Evolutionary conservation across 2,329 filamentous ascomycete species (phyloP), one percentile per base, ranked within the genome.

Genomic region (Phyllosticta citribraziliensis): DNA sequence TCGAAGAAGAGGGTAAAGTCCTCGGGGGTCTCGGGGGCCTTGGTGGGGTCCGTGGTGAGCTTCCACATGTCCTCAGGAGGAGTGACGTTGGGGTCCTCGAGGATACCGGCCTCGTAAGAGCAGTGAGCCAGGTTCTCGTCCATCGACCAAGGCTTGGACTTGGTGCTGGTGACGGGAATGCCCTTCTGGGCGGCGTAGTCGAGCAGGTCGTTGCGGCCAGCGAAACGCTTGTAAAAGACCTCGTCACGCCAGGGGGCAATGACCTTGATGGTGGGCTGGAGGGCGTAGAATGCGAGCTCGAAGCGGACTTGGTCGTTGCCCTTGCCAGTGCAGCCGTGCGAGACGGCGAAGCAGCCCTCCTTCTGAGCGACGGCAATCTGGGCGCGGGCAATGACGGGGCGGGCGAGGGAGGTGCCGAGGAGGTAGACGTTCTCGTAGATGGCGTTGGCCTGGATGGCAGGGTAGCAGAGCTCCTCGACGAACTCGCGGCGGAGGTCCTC

Each of bases 61-160:
- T 84, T 92, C 89, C 89, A 93, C 85, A 93, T 88, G 73, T 92
- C 88, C 67, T 82, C 79, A 60, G 88, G 88, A 47, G 88, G 84
- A 63, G 86, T 84, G 67, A 81, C 78, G 70, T 79, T 74, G 63
- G 83, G 82, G 67, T 85, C 84, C 75, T 89, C 87, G 63, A 90
- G 80, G 65, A 86, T 86, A 70, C 89, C 89, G 57, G 86, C 86
- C 79, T 95, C 90, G 74, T 94, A 95, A 64, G 78, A 82, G 80
- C 86, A 89, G 76, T 93, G 88, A 61, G 86, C 87, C 68, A 89
- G 70, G 76, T 90, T 89, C 74, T 86, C 84, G 67, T 87, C 84
- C 79, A 82, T 82, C 63, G 81, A 80, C 83, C 84, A 89, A 55
- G 85, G 86, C 76, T 86, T 86, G 71, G 84, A 83, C 77, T 88